A percentile compares a stretch with the other conserved stretches of the same genome.
Conservation (phyloP, 768 basidiomycete species). For the Suillus subaureus region DNA sequence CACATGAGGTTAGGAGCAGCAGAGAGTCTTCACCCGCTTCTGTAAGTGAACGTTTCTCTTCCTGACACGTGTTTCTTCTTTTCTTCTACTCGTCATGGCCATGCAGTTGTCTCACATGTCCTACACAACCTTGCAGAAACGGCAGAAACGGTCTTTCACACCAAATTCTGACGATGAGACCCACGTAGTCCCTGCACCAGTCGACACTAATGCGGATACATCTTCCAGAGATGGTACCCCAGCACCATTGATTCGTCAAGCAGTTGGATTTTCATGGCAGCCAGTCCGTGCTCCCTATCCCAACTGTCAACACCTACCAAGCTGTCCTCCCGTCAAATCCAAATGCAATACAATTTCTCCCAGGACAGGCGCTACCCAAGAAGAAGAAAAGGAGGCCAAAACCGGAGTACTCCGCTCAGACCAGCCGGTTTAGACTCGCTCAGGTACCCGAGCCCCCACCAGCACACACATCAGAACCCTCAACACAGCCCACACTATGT, state of each 20-base stretch:
- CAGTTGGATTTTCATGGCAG: constrained; percentile 53
- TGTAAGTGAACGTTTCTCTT: constrained; percentile 33
- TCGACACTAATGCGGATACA: constrained; percentile 42
- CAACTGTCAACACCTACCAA: constrained; percentile 34
- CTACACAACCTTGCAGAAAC: constrained; percentile 33
- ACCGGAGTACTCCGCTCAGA: constrained; percentile 47
- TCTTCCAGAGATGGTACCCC: constrained; percentile 45
- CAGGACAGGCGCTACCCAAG: constrained; percentile 47
- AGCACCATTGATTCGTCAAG: constrained; percentile 58
- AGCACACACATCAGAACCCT: constrained; percentile 31
- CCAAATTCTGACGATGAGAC: constrained; percentile 56
- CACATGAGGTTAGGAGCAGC: constrained; percentile 48
- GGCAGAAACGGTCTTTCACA: constrained; percentile 50
- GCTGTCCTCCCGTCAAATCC: constrained; percentile 26
- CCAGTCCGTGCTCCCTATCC: constrained; percentile 26
- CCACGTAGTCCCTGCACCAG: constrained; percentile 39
- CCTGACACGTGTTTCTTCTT: not conserved
- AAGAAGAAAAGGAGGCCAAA: constrained; percentile 29
- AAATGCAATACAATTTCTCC: constrained; percentile 44
- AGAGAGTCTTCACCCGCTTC: constrained; percentile 54
- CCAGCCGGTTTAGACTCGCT: constrained; percentile 49
- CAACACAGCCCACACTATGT: constrained; percentile 29
- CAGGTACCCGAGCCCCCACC: constrained; percentile 8
- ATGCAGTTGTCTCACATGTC: constrained; percentile 3
- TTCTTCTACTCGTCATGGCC: not conserved